phyloP scores from a whole-genome alignment of 2,329 filamentous ascomycete genomes.

The Alternaria dauci region DNA sequence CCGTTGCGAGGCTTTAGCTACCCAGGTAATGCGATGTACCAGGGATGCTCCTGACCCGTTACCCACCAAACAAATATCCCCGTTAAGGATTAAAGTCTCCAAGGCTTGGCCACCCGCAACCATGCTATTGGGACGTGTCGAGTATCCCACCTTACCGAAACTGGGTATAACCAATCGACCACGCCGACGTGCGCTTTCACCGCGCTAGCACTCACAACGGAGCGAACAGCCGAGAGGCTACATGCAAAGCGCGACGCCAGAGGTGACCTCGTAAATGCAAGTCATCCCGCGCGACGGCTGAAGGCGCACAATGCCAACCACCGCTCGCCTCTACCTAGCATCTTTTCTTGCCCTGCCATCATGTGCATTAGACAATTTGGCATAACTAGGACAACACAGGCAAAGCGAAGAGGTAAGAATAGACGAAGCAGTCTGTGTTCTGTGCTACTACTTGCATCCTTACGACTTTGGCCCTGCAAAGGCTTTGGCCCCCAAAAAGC shows the following conservation, averaged over 20 bases:
- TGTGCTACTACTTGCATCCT: background rate
- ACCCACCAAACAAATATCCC: background rate
- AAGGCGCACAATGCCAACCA: background rate
- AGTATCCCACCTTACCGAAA: background rate
- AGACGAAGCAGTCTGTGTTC: constrained; percentile 1
- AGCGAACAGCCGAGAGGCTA: background rate
- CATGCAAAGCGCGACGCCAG: background rate
- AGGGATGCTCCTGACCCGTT: background rate
- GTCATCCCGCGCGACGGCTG: background rate
- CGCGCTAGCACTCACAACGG: background rate
- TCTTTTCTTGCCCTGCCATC: background rate
- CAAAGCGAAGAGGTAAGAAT: constrained; percentile 1
- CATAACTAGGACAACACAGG: background rate
- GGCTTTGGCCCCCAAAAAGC: background rate
- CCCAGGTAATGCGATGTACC: background rate
- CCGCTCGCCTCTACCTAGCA: background rate
- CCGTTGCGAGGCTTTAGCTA: background rate
- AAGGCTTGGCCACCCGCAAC: background rate
- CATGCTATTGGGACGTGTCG: background rate
- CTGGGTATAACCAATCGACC: background rate
- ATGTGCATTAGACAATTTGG: background rate
- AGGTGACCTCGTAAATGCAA: constrained; percentile 6
- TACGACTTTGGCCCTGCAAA: background rate
- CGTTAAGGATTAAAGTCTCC: background rate
- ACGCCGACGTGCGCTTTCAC: background rate